Base-by-base conservation (phyloP, 805 yeast species). In the Kazachstania martiniae region DNA sequence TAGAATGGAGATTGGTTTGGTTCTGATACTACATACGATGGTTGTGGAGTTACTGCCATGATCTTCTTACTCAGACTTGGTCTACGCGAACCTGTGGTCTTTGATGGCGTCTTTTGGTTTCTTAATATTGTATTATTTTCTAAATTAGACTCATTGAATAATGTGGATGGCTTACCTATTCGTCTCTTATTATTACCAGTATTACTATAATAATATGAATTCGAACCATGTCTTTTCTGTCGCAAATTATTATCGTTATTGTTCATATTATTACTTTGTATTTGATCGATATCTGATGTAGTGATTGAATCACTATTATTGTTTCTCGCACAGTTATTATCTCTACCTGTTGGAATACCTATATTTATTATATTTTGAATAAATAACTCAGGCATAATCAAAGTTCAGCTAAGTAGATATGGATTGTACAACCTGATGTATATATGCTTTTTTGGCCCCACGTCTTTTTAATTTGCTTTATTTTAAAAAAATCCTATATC, bases 191-290 rank as follows among this genome's bases (percentile, higher is more conserved):
- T 30, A 28, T 32, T 25, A 6, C 34, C 33, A 8, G 38, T 25
- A 25, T 42, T 39, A 21, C 28, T 31, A 29, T 35, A 38, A 25
- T 38, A 39, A 33, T 39, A 39, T 10, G 54, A 39, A 23, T 39
- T 37, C 1, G 53, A 49, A 24, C 39, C 36, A 17, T 46, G 52
- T 32, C 56, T 44, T 36, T 51, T 51, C 30, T 39, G 49, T 12
- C 51, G 46, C n/a, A 23, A 9, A 19, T 24, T 28, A 6, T 9
- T 23, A 13, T 27, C 18, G 12, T 21, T 23, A 21, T 26, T 19
- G n/a, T n/a, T n/a, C n/a, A n/a, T n/a, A n/a, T n/a, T n/a, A 12
- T 24, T 29, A 4, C n/a, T 26, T 27, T 26, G 15, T 24, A 14
- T 29, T n/a, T 17, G 12, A 15, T 12, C 9, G 15, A 16, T 12